Evolutionary conservation across 805 yeast species (phyloP), one percentile per base, ranked within the genome.

Genomic region (Candida morakotiae): DNA sequence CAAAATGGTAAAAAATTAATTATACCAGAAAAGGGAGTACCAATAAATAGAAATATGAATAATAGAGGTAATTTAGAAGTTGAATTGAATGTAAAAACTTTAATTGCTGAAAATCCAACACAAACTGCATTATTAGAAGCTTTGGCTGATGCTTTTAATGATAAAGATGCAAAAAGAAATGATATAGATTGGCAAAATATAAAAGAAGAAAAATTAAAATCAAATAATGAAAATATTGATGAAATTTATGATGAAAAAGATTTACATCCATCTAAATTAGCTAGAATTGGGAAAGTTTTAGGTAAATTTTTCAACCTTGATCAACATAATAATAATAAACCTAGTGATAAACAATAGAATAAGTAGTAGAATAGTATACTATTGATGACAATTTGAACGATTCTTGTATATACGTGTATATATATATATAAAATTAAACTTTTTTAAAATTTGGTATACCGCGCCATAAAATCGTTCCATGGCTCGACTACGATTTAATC

Each of bases 121-220:
- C 96, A 93, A 58, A 82, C 81, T 9, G 94, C 94, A 20, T 67
- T 93, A 38, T 71, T 94, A 52, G 99, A 93, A 58, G 96, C 96
- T 0, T 71, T 93, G 45, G 98, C 99, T 1, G 96, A 88, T 54
- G 83, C 95, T 2, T 75, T 83, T 34, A 78, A 84, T 41, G 99
- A 93, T 58, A 69, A 69, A 29, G 73, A 70, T 17, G 98, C 98
- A 3, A 83, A 75, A 48, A 69, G 94, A 45, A 67, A 81, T 9
- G 80, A 77, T 52, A 61, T 62, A 11, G 63, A 65, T 37, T 60
- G 64, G 60, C 59, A 60, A 35, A 42, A 54, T 18, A 67, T 63
- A 32, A 27, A 52, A n/a, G 66, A 59, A 4, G 58, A 56, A 19
- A 48, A 48, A n/a, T 41, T n/a, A n/a, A n/a, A n/a, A n/a, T n/a